Conservation (phyloP, 1,284 basidiomycete species). For the Ceraceosorus guamensis region DNA sequence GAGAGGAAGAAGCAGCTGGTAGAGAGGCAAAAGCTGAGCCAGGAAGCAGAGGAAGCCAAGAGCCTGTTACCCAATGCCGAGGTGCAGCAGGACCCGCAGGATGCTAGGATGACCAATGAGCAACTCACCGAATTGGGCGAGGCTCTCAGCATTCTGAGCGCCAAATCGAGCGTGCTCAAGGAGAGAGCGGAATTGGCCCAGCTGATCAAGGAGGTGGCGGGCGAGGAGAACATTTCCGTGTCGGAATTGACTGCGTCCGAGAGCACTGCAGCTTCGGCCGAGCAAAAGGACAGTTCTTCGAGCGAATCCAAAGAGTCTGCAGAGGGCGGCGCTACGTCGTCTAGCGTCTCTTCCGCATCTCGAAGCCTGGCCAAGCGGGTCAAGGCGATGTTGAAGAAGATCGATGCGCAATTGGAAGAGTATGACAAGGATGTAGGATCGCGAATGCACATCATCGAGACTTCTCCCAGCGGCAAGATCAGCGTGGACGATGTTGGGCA, state of each 20-base stretch:
- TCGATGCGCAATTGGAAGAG: slow-evolving; percentile 83
- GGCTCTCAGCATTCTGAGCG: slow-evolving; percentile 80
- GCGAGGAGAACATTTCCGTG: background rate
- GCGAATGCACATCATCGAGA: slow-evolving; percentile 77
- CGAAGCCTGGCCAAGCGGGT: slow-evolving; percentile 74
- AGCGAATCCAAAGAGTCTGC: too few relatives aligned
- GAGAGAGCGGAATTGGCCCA: slow-evolving; percentile 83
- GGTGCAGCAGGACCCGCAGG: slow-evolving; percentile 52
- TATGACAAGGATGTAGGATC: slow-evolving; percentile 75
- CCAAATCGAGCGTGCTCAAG: slow-evolving; percentile 93
- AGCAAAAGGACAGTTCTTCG: background rate
- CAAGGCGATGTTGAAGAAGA: slow-evolving; percentile 87
- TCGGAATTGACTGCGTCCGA: background rate
- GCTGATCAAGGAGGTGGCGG: slow-evolving; percentile 68
- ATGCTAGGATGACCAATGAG: slow-evolving; percentile 92
- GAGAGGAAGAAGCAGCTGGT: slow-evolving; percentile 60
- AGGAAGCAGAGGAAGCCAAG: slow-evolving; percentile 36
- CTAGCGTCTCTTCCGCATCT: slow-evolving; percentile 5
- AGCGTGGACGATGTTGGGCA: slow-evolving; percentile 81
- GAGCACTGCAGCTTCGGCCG: background rate
- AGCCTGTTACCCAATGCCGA: slow-evolving; percentile 31
- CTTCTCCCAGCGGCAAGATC: slow-evolving; percentile 84
- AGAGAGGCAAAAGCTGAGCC: slow-evolving; percentile 36
- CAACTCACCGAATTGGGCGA: slow-evolving; percentile 90
- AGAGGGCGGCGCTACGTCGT: background rate